Evolutionary conservation across 805 yeast species (phyloP).

Genomic region (Wickerhamiella alocasiicola): DNA sequence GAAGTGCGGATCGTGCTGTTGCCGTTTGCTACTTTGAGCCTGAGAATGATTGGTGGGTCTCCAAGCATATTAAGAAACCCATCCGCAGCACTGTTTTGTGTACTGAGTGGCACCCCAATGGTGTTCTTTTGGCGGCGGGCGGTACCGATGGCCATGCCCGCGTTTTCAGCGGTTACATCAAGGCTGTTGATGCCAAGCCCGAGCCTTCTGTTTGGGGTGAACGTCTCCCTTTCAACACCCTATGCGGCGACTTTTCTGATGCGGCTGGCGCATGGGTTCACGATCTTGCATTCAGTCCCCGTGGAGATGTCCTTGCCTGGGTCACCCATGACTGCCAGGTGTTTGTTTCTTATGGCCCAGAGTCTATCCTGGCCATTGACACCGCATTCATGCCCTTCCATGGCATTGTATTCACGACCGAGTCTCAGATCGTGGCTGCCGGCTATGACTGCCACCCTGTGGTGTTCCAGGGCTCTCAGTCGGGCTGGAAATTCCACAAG

Average conservation of each 20-base stretch:
- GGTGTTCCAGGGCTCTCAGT: constrained; percentile 58
- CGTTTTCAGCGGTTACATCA: constrained; percentile 78
- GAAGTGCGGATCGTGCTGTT: constrained; percentile 85
- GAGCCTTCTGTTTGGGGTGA: constrained; percentile 83
- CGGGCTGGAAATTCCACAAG: constrained; percentile 46
- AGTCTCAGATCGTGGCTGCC: constrained; percentile 62
- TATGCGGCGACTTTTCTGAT: constrained; percentile 67
- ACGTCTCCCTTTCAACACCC: constrained; percentile 84
- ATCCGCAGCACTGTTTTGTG: constrained; percentile 73
- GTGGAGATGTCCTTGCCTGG: constrained; percentile 65
- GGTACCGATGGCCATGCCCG: constrained; percentile 89
- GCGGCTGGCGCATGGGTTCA: constrained; percentile 83
- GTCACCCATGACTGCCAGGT: constrained; percentile 82
- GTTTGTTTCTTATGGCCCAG: constrained; percentile 68
- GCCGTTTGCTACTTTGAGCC: constrained; percentile 94
- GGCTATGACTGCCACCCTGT: constrained; percentile 91
- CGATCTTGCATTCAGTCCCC: constrained; percentile 73
- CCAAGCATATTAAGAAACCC: constrained; percentile 95
- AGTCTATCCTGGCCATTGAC: constrained; percentile 42
- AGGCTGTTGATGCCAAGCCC: constrained; percentile 78
- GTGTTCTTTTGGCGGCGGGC: constrained; percentile 76
- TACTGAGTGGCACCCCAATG: constrained; percentile 88
- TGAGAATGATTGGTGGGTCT: constrained; percentile 99
- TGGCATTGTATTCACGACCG: constrained; percentile 56
- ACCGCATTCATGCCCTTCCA: constrained; percentile 72